Base-by-base conservation (phyloP, 176 grass and related monocot species). In the Paspalum vaginatum region DNA sequence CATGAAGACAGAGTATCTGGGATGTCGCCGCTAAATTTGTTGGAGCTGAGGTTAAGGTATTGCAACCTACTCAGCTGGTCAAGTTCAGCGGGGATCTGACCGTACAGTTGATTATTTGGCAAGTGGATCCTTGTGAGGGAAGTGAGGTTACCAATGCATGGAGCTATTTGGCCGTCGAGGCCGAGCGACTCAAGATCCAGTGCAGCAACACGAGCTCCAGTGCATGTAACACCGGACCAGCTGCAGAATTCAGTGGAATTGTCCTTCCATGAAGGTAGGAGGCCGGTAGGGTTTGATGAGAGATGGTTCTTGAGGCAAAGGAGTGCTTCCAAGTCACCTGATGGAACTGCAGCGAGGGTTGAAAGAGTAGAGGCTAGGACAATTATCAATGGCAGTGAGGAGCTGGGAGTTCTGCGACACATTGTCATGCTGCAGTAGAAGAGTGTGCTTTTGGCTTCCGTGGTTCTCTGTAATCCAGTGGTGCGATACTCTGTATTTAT, bases 11-110 rank as follows among this genome's bases (percentile, higher is more conserved):
- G 15, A n/a, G 63, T 5, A 8, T 65, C 8, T n/a, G 63, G 63
- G 38, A 65, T 65, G 16, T 0, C 2, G 5, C 64, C 64, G 11
- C 8, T 44, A 11, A 67, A 39, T 12, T 11, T 21, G 20, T 68
- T 68, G 42, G 20, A 45, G 42, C 65, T 68, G 65, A 68, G 65
- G 65, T 68, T 68, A n/a, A 68, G 11, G n/a, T 47, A 46, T 2
- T 1, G 10, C 20, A 68, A 5, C 2, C n/a, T 11, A 14, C 24
- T 68, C 6, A 68, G 2, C 1, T 24, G 41, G 42, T 41, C 65
- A 68, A 68, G n/a, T 15, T 68, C 65, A 22, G 65, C 2, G 14
- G 65, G 42, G 20, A 68, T 68, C 5, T 46, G 18, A 11, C 65
- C 41, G 0, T n/a, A 9, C 40, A 68, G 10, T 1, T 68, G 39